phyloP scores from a whole-genome alignment of 805 yeast genomes.

The Yamadazyma insecticola region DNA sequence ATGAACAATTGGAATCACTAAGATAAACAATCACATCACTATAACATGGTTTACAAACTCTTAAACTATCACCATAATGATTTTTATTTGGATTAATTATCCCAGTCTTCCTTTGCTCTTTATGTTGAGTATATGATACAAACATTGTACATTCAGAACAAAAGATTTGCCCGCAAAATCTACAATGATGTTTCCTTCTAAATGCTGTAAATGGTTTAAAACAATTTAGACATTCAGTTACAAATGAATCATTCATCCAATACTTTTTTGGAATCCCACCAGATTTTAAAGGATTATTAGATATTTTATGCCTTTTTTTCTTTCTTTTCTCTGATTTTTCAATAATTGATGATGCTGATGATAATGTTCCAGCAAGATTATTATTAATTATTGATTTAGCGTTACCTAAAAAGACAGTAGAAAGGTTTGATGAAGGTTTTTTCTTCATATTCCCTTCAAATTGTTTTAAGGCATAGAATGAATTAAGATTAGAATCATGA shows the following conservation, averaged over 20 bases:
- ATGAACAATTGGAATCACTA: conserved; percentile 57
- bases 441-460: conserved; percentile 16
- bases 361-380: conserved; percentile 20
- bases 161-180: conserved; percentile 94
- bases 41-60: conserved; percentile 76
- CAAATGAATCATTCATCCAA: conserved; percentile 96
- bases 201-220: conserved; percentile 77
- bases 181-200: conserved; percentile 89
- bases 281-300: conserved; percentile 39
- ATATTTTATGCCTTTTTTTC: conserved; percentile 20
- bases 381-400: conserved; percentile 31
- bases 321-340: conserved; percentile 4
- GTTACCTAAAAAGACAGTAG: conserved; percentile 32
- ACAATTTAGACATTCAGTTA: conserved; percentile 82
- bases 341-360: conserved; percentile 28
- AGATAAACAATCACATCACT: conserved; percentile 64
- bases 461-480: conserved; percentile 19
- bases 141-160: conserved; percentile 79
- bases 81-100: conserved; percentile 19
- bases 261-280: conserved; percentile 69
- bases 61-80: conserved; percentile 62
- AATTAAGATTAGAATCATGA: conserved; percentile 17
- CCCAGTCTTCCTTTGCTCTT: conserved; percentile 28
- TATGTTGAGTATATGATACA: conserved; percentile 52
- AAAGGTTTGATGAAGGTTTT: conserved; percentile 27